Evolutionary conservation across 257 asterid genomes (phyloP), one percentile per base, ranked within the genome.

Genomic region (Ilex aquifolium): DNA sequence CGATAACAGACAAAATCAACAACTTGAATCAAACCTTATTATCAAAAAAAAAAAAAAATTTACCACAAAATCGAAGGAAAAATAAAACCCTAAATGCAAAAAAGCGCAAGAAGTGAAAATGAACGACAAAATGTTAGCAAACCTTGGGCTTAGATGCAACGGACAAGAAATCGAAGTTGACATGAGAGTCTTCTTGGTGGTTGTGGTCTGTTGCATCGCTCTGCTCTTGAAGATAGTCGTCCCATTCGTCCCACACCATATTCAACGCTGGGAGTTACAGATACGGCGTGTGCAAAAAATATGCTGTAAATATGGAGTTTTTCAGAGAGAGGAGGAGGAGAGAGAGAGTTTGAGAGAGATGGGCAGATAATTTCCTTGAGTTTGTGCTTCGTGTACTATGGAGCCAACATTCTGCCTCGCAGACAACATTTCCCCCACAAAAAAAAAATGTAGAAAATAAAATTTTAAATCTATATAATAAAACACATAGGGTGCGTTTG

Each of bases 211-310:
- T 74, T 57, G 75, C 79, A 32, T 70, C 32, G 15, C 54, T 56
- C 21, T 53, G 59, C 10, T 73, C 80, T 61, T 79, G 64, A 60
- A 78, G 70, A 61, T 62, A 60, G 67, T 62, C 73, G 68, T 66
- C 78, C 89, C 86, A 81, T 50, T 86, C 98, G 16, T 80, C 89
- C 86, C 95, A 84, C 95, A 77, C 77, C 94, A 86, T 88, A 60
- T 69, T 71, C 59, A 36, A 36, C 42, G 42, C 42, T 8, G 42
- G 42, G 42, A 36, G 1, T 36, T 36, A 36, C 42, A 4, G 7
- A 0, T 36, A 36, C 42, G 8, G 42, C 2, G 42, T 21, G 42
- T 36, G 1, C 42, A 36, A 36, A 36, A 36, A 4, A 36, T 36
- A 36, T 21, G 27, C 27, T 21, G 27, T 21, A 21, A 21, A 21